A percentile compares a stretch with the other conserved stretches of the same genome.
Evolutionary conservation across 768 basidiomycete species (phyloP).

Genomic region (Lentinula lateritia): DNA sequence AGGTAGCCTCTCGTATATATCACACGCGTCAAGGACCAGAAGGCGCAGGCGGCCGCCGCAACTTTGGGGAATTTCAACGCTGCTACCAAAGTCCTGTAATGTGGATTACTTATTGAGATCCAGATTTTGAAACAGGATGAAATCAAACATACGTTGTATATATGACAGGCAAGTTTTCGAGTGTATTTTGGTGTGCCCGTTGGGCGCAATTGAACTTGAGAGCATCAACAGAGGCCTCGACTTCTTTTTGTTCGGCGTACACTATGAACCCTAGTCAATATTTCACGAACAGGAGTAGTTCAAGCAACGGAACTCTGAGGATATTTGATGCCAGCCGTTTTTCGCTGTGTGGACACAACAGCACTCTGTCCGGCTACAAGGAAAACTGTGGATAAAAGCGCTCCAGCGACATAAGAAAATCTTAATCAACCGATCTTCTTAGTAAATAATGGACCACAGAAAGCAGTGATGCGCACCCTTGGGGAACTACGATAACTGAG

Average conservation of each 20-base stretch:
- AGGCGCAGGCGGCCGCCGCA: constrained; percentile 30
- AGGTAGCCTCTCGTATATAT: constrained; percentile 41
- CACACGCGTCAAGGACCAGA: constrained; percentile 38
- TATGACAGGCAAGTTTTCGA: constrained; percentile 44
- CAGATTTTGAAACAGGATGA: background rate
- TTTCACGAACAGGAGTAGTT: background rate
- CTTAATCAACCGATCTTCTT: background rate
- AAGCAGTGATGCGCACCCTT: constrained; percentile 24
- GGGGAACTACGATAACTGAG: constrained; percentile 24
- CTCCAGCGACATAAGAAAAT: constrained; percentile 48
- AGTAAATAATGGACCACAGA: background rate
- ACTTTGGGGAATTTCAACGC: constrained; percentile 35
- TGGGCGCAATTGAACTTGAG: constrained; percentile 67
- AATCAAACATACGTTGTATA: constrained; percentile 31
- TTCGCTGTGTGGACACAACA: constrained; percentile 37
- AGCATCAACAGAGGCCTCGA: constrained; percentile 44
- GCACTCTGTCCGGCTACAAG: constrained; percentile 46
- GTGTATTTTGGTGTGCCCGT: constrained; percentile 41
- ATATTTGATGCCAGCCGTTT: constrained; percentile 51
- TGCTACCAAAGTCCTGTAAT: constrained; percentile 31
- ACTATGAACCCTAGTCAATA: constrained; percentile 28
- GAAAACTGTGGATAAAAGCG: constrained; percentile 46
- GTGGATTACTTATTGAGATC: background rate
- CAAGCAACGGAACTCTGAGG: constrained; percentile 49
- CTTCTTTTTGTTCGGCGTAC: constrained; percentile 66